Conservation (phyloP, 176 grass and related monocot genomes). For the Oryza australiensis region DNA sequence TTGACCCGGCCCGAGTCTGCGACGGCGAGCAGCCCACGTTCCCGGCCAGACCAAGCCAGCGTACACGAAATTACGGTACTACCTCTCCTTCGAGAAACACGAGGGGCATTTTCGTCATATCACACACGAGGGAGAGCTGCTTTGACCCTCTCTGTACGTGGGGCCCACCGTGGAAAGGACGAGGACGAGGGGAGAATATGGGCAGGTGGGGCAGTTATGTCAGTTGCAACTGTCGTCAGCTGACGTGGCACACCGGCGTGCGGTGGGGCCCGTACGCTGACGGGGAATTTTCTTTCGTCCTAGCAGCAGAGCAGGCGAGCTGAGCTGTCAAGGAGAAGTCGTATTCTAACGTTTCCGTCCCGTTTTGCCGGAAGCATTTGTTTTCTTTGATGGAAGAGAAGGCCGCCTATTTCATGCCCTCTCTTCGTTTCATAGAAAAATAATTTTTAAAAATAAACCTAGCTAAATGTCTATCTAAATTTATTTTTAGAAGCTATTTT, state of each 20-base stretch:
- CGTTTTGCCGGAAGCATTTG: neutral
- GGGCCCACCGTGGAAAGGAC: neutral
- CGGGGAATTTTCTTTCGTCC: neutral
- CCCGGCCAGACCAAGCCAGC: neutral
- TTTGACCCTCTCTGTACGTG: neutral
- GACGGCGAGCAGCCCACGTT: neutral
- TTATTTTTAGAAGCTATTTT: no score
- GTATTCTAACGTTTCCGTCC: neutral
- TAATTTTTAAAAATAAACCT: no score
- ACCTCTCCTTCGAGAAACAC: neutral
- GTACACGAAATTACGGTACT: neutral
- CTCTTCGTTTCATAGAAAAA: no score
- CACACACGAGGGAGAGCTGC: no score
- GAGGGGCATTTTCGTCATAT: neutral
- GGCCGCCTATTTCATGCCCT: no score
- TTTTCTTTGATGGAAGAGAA: neutral
- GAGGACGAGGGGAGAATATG: no score
- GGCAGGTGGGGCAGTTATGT: slow-evolving; percentile 25
- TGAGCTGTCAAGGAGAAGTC: neutral
- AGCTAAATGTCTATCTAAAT: no score
- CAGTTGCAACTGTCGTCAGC: neutral
- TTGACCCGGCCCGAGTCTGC: neutral
- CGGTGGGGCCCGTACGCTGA: neutral
- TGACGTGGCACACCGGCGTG: neutral
- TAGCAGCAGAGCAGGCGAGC: no score